These are phyloP conservation scores for Eurotiales sp. DNA, from an alignment of 2,329 filamentous ascomycete genomes.

Conservation along the genomic window DNA sequence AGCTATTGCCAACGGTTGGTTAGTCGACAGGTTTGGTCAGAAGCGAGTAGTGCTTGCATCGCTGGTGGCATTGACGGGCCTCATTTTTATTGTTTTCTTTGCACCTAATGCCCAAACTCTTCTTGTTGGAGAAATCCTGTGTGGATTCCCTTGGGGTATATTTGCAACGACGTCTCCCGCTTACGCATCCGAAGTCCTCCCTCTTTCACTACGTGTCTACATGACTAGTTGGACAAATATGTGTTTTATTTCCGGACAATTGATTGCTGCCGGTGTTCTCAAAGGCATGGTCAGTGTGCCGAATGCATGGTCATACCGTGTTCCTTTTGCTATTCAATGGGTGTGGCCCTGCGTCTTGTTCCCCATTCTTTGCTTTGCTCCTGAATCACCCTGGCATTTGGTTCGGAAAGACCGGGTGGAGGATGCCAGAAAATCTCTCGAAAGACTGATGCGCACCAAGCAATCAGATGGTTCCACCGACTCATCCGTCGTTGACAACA, in stretches of 20 bases:
- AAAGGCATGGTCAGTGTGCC: slow-evolving; percentile 42
- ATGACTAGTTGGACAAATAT: slow-evolving; percentile 45
- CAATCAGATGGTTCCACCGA: background rate
- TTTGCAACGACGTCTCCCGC: slow-evolving; percentile 47
- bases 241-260: slow-evolving; percentile 47
- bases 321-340: slow-evolving; percentile 51
- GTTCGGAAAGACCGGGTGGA: slow-evolving; percentile 2
- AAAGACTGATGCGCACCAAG: background rate
- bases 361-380: slow-evolving; percentile 34
- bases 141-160: slow-evolving; percentile 49
- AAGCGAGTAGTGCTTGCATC: slow-evolving; percentile 42
- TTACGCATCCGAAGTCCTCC: slow-evolving; percentile 45
- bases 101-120: slow-evolving; percentile 45
- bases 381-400: slow-evolving; percentile 11
- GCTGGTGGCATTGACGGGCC: slow-evolving; percentile 42
- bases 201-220: slow-evolving; percentile 42
- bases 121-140: slow-evolving; percentile 48
- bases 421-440: slow-evolving; percentile 6
- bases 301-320: slow-evolving; percentile 50
- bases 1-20: background rate
- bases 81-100: slow-evolving; percentile 50
- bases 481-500: slow-evolving; percentile 7
- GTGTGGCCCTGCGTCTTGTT: slow-evolving; percentile 51
- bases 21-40: slow-evolving; percentile 7
- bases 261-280: slow-evolving; percentile 51